Percentiles rank a stretch among this genome's conserved stretches.
These are phyloP conservation scores for Hortiboletus campestris DNA, from an alignment of 768 basidiomycete species.

Conservation along the genomic window DNA sequence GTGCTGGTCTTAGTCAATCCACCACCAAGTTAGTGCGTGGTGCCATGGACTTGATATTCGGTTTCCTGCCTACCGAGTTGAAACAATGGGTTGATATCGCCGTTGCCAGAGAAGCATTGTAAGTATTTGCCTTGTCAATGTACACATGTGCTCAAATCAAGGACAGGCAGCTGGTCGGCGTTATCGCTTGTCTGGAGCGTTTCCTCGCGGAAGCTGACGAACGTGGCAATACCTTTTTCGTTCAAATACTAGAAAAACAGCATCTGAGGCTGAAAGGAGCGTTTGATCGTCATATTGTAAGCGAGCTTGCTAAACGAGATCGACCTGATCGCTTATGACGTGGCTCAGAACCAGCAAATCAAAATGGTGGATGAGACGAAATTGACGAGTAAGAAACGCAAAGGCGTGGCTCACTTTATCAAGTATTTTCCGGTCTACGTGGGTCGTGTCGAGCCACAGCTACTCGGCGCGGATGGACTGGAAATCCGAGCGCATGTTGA, in stretches of 20 bases:
- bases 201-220: conserved; percentile 78
- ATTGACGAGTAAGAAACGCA: conserved; percentile 86
- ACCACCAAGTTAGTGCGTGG: conserved; percentile 81
- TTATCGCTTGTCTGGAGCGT: conserved; percentile 75
- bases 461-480: conserved; percentile 70
- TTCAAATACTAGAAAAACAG: conserved; percentile 79
- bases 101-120: conserved; percentile 76
- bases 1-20: conserved; percentile 59
- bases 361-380: conserved; percentile 88
- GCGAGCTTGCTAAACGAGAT: conserved; percentile 17
- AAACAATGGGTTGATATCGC: conserved; percentile 84
- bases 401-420: conserved; percentile 89
- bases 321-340: background rate
- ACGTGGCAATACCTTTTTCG: conserved; percentile 68
- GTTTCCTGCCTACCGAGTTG: conserved; percentile 82
- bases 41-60: conserved; percentile 94
- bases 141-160: conserved; percentile 2
- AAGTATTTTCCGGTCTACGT: conserved; percentile 91
- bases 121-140: conserved; percentile 5
- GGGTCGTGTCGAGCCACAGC: conserved; percentile 77
- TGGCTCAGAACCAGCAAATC: conserved; percentile 75
- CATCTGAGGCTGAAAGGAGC: conserved; percentile 71
- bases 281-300: conserved; percentile 74
- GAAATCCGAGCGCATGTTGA: conserved; percentile 80
- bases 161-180: conserved; percentile 78